Percentiles rank a stretch among this genome's conserved stretches.
Conservation (phyloP, 179 eudicot genomes). For the Vitellaria paradoxa region DNA sequence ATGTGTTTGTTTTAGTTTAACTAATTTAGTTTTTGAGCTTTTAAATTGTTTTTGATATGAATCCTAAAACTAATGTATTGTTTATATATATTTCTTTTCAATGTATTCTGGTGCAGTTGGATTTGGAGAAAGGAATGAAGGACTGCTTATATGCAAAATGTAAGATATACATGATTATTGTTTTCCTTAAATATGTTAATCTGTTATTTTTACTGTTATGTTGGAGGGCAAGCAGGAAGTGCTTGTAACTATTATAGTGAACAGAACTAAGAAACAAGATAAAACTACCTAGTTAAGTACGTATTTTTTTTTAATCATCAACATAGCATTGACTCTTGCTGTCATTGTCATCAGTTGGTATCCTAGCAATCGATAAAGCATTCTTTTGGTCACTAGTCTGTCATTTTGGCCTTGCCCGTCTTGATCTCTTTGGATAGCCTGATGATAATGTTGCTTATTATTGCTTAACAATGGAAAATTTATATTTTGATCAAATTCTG, state of each 20-base stretch:
- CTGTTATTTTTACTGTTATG: neutral
- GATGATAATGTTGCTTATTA: too few relatives aligned
- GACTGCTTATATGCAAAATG: conserved; percentile 93
- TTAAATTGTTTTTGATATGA: neutral
- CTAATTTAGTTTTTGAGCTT: neutral
- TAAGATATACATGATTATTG: conserved; percentile 31
- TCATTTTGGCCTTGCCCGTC: too few relatives aligned
- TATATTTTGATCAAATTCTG: neutral
- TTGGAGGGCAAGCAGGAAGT: too few relatives aligned
- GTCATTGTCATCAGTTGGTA: neutral
- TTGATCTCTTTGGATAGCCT: too few relatives aligned
- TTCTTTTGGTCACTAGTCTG: neutral
- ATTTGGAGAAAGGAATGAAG: conserved; percentile 95
- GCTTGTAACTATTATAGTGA: neutral
- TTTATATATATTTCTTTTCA: neutral
- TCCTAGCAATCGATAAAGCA: neutral
- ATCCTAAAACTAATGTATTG: neutral
- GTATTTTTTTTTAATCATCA: too few relatives aligned
- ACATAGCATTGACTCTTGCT: too few relatives aligned
- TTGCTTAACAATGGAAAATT: neutral
- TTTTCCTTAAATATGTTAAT: neutral
- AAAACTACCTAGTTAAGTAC: too few relatives aligned
- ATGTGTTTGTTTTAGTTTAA: too few relatives aligned
- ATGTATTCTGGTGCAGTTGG: conserved; percentile 51
- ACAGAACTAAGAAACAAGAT: too few relatives aligned